A percentile compares a stretch with the other conserved stretches of the same genome.
Conservation (phyloP, 768 basidiomycete species). For the Ramaria sp. region DNA sequence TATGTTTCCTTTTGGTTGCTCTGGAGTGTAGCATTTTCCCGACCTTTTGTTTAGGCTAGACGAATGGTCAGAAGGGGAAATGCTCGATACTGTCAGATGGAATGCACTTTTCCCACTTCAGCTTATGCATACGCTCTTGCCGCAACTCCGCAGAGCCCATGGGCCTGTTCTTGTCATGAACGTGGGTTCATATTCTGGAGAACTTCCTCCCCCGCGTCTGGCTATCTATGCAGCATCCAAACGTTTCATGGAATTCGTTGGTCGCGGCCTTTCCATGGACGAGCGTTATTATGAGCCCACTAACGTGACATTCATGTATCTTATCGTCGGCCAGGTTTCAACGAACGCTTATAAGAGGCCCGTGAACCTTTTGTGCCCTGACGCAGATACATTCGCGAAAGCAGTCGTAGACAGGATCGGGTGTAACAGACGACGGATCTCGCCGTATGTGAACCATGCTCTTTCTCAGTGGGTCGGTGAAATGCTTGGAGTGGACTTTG, state of each 20-base stretch:
- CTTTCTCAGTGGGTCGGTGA: not conserved
- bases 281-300: conserved; percentile 9
- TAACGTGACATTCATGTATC: conserved; percentile 4
- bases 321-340: conserved; percentile 2
- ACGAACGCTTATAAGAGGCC: not conserved
- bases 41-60: conserved; percentile 6
- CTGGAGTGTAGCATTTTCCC: not conserved
- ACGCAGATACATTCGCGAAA: conserved; percentile 2
- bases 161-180: conserved; percentile 3
- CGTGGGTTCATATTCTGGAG: conserved; percentile 9
- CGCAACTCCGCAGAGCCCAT: conserved; percentile 1
- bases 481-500: not conserved
- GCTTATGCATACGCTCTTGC: conserved; percentile 8
- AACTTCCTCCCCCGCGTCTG: conserved; percentile 7
- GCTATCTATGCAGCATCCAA: conserved; percentile 8
- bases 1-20: not conserved
- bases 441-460: conserved; percentile 5
- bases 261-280: conserved; percentile 4
- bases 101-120: conserved; percentile 7
- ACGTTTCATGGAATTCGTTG: conserved; percentile 7
- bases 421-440: not conserved
- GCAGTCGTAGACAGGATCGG: conserved; percentile 4
- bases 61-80: conserved; percentile 3
- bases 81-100: not conserved
- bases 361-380: not conserved